These are phyloP conservation scores for Pseudocercospora crystallina DNA, from an alignment of 2,329 filamentous ascomycete species.

Conservation along the genomic window DNA sequence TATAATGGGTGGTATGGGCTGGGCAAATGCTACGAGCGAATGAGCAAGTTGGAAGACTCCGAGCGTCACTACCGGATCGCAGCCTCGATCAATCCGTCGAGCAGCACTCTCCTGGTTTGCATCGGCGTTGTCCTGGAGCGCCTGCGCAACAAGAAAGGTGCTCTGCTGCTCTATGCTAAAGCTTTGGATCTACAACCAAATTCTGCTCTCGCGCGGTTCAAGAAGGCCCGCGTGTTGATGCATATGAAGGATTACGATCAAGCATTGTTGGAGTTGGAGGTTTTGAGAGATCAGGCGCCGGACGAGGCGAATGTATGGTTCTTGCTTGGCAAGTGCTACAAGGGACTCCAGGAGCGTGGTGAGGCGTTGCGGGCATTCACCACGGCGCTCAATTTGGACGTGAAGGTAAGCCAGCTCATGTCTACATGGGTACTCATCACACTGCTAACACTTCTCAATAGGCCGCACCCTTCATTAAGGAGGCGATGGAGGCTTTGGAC, in stretches of 20 bases:
- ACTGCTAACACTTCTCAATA: slow-evolving; percentile 40
- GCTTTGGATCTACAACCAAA: slow-evolving; percentile 80
- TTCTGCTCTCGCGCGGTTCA: slow-evolving; percentile 82
- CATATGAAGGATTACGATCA: slow-evolving; percentile 67
- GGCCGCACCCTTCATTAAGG: slow-evolving; percentile 93
- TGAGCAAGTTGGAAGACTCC: slow-evolving; percentile 66
- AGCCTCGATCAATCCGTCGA: slow-evolving; percentile 86
- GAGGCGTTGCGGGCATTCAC: slow-evolving; percentile 92
- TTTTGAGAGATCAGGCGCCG: slow-evolving; percentile 87
- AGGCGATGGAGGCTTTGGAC: slow-evolving; percentile 82
- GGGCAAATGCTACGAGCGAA: slow-evolving; percentile 63
- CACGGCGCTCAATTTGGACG: slow-evolving; percentile 90
- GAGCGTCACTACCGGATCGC: slow-evolving; percentile 89
- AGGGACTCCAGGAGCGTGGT: slow-evolving; percentile 59
- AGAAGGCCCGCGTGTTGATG: slow-evolving; percentile 85
- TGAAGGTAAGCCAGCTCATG: slow-evolving; percentile 66
- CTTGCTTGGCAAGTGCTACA: slow-evolving; percentile 75
- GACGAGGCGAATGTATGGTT: slow-evolving; percentile 97
- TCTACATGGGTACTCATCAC: background rate
- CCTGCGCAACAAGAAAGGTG: slow-evolving; percentile 75
- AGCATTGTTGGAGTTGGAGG: slow-evolving; percentile 77
- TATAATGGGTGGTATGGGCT: slow-evolving; percentile 98
- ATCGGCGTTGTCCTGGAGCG: slow-evolving; percentile 86
- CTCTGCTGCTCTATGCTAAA: slow-evolving; percentile 76
- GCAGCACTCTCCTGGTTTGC: slow-evolving; percentile 87